These are phyloP conservation scores for Amoebophrya sp. DNA, from an alignment of 169 alveolate genomes.

Conservation along the genomic window DNA sequence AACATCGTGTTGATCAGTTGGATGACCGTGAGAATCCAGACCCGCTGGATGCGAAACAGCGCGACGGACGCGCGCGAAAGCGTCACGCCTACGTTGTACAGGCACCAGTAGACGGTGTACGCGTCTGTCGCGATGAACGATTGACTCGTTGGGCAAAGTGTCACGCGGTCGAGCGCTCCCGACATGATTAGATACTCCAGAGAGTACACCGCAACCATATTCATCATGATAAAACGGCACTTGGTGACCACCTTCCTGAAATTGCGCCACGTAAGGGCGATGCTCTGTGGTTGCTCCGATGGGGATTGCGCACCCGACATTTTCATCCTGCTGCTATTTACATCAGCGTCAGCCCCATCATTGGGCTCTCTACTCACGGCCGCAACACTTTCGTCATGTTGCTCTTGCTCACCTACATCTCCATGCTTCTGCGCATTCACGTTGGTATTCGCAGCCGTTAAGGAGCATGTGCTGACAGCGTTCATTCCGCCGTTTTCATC, in stretches of 20 bases:
- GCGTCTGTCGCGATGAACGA: not conserved
- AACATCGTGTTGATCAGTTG: not conserved
- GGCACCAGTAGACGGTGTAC: not conserved
- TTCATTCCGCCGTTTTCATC: no score
- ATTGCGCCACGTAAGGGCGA: not conserved
- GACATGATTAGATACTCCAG: constrained; percentile 29
- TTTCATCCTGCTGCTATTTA: not conserved
- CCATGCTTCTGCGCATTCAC: no score
- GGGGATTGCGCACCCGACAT: not conserved
- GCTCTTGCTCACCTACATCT: no score
- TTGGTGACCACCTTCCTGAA: not conserved
- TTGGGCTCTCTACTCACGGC: no score
- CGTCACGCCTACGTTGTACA: constrained; percentile 26
- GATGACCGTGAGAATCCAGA: not conserved
- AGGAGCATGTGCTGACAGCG: no score
- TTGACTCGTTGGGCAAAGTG: not conserved
- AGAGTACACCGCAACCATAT: constrained; percentile 26
- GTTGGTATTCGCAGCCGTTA: no score
- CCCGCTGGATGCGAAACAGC: not conserved
- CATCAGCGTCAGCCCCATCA: no score
- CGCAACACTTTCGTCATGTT: no score
- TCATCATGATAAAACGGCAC: not conserved
- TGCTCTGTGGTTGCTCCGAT: not conserved
- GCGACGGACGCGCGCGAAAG: constrained; percentile 31
- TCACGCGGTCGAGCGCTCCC: constrained; percentile 20